Conservation (phyloP, 108 stramenopile species). For the Phaeodactylum tricornutum region DNA sequence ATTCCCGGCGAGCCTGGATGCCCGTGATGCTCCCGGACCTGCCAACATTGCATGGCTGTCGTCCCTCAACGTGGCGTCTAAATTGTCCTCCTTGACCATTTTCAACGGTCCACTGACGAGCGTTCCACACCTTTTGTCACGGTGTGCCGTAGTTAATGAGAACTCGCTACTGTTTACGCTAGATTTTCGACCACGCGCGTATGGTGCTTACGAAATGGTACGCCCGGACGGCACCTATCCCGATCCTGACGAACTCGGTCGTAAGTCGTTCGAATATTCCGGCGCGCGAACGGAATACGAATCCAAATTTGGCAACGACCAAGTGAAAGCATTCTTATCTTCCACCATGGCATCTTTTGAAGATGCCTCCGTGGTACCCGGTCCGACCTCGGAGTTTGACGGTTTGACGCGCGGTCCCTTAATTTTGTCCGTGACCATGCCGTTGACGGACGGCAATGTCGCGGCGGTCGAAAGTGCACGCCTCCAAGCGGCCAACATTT, state of each 20-base stretch:
- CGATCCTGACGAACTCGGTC: constrained; percentile 61
- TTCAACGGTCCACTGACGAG: constrained; percentile 74
- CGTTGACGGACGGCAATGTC: constrained; percentile 51
- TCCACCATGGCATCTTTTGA: constrained; percentile 19
- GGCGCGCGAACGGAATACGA: constrained; percentile 56
- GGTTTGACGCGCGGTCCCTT: constrained; percentile 50
- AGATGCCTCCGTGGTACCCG: neutral
- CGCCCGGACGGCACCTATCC: constrained; percentile 58
- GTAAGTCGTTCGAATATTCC: constrained; percentile 65
- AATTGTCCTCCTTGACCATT: constrained; percentile 47
- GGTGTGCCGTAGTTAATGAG: constrained; percentile 21
- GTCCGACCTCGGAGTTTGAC: constrained; percentile 34
- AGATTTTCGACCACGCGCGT: constrained; percentile 69
- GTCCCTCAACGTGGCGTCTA: constrained; percentile 23
- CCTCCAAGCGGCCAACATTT: constrained; percentile 44
- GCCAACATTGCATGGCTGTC: constrained; percentile 73
- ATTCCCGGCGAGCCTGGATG: constrained; percentile 34
- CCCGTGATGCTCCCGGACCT: constrained; percentile 62
- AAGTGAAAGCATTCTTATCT: constrained; percentile 28
- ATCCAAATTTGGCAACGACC: constrained; percentile 53
- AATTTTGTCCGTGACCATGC: constrained; percentile 39
- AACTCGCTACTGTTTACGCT: constrained; percentile 25
- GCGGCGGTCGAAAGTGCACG: constrained; percentile 33
- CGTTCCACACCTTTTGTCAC: constrained; percentile 64
- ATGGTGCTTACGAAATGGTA: constrained; percentile 63